Evolutionary conservation across 2,329 filamentous ascomycete genomes (phyloP).

Genomic region (Aureobasidium sp.): DNA sequence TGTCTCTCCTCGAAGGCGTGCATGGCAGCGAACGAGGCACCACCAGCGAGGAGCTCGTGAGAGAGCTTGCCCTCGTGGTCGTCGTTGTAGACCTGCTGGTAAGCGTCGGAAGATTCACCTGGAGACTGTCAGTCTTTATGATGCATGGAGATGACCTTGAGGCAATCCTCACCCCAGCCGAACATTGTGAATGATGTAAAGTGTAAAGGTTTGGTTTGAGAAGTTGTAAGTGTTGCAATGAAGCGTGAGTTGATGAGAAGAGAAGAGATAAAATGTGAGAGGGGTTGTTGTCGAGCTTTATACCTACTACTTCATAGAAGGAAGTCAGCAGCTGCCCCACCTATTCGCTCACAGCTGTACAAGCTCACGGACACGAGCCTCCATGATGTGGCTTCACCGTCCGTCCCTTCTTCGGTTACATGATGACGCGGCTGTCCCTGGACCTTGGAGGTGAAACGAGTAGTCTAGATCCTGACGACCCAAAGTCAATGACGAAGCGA

Average conservation of each 20-base stretch:
- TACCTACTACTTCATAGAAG: not conserved
- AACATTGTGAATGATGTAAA: constrained; percentile 31
- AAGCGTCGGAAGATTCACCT: constrained; percentile 46
- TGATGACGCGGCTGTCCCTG: constrained; percentile 7
- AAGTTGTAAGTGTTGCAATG: constrained; percentile 7
- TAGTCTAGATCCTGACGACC: not conserved
- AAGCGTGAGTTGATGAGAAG: constrained; percentile 4
- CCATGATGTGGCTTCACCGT: constrained; percentile 4
- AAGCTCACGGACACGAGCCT: not conserved
- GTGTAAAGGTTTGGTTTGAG: constrained; percentile 6
- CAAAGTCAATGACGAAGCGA: not conserved
- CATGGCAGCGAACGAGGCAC: constrained; percentile 69
- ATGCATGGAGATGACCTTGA: not conserved
- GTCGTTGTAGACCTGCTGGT: constrained; percentile 46
- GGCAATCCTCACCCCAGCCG: constrained; percentile 31
- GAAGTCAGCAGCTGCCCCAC: constrained; percentile 3
- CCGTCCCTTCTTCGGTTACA: not conserved
- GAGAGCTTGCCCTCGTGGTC: constrained; percentile 54
- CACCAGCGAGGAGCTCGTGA: constrained; percentile 68
- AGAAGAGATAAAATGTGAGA: constrained; percentile 37
- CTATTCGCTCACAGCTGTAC: not conserved
- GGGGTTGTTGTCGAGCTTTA: not conserved
- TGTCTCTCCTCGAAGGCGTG: constrained; percentile 71
- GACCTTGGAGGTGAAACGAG: constrained; percentile 4
- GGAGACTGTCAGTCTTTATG: not conserved